Evolutionary conservation across 768 basidiomycete species (phyloP).

Genomic region (Leccinum olivaceopallidum): DNA sequence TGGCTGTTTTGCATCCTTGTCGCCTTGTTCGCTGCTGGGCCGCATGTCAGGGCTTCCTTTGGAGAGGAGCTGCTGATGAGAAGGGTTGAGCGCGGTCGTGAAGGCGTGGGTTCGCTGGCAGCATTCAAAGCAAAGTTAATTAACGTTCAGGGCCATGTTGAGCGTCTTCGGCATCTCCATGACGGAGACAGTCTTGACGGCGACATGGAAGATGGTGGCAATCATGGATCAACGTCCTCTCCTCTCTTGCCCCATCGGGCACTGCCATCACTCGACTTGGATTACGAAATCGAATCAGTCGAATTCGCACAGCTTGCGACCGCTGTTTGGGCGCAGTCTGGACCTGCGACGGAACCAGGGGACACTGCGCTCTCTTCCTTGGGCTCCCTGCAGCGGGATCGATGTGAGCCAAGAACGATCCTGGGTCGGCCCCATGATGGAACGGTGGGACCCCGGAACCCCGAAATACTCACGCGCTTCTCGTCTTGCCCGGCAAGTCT

Average conservation of each 20-base stretch:
- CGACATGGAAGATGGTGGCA: constrained; percentile 21
- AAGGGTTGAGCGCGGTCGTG: constrained; percentile 16
- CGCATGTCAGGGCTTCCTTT: constrained; percentile 16
- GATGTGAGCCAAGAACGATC: not conserved
- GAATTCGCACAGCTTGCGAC: constrained; percentile 14
- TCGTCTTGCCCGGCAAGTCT: constrained; percentile 5
- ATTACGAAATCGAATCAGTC: constrained; percentile 23
- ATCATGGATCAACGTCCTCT: constrained; percentile 23
- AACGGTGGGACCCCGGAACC: constrained; percentile 11
- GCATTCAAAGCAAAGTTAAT: constrained; percentile 28
- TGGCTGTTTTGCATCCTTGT: constrained; percentile 47
- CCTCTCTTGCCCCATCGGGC: constrained; percentile 26
- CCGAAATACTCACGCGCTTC: constrained; percentile 19
- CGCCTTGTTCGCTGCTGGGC: constrained; percentile 20
- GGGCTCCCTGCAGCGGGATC: constrained; percentile 4
- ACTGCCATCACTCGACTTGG: constrained; percentile 7
- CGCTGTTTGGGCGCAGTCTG: constrained; percentile 4
- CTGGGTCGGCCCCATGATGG: constrained; percentile 5
- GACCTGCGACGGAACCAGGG: constrained; percentile 5
- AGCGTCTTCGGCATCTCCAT: constrained; percentile 18
- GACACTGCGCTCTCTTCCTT: constrained; percentile 7
- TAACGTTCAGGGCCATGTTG: constrained; percentile 24
- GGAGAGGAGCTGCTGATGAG: constrained; percentile 11
- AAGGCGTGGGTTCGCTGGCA: constrained; percentile 14
- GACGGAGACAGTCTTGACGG: constrained; percentile 18